These are phyloP conservation scores for Mucuna pruriens DNA, from an alignment of 306 rosid species.

Conservation along the genomic window DNA sequence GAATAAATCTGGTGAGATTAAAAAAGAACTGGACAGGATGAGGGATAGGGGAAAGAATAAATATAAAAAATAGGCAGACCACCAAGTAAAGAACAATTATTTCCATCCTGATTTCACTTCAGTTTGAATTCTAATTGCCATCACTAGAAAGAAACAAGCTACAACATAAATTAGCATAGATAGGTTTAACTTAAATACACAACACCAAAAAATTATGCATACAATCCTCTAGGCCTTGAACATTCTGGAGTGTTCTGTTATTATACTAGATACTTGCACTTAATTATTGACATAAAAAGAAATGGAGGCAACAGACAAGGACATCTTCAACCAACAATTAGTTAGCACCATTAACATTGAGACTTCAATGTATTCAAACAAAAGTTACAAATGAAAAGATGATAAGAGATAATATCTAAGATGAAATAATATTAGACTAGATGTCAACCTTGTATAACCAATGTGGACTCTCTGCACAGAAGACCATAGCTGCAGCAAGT, in stretches of 20 bases:
- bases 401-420: constrained; percentile 24
- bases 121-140: constrained; percentile 7
- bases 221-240: neutral
- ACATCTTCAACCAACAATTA: constrained; percentile 1
- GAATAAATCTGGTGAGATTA: constrained; percentile 18
- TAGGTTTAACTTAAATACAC: neutral
- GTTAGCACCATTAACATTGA: constrained; percentile 31
- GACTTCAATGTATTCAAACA: constrained; percentile 12
- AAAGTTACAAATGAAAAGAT: constrained; percentile 7
- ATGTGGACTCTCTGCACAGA: constrained; percentile 94
- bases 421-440: constrained; percentile 19
- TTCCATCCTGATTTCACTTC: constrained; percentile 18
- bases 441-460: constrained; percentile 85
- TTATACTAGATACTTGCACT: constrained; percentile 16
- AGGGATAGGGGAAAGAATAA: neutral
- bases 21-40: constrained; percentile 3
- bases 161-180: constrained; percentile 25
- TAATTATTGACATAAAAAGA: constrained; percentile 4
- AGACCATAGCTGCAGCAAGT: constrained; percentile 74
- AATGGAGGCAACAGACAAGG: neutral
- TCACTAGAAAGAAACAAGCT: neutral
- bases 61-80: constrained; percentile 18
- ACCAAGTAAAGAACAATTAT: neutral
- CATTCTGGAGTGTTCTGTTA: neutral
- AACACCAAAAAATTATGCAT: neutral